Conservation (phyloP, 164 flowering plant genomes). For the Stephania yunnanensis region DNA sequence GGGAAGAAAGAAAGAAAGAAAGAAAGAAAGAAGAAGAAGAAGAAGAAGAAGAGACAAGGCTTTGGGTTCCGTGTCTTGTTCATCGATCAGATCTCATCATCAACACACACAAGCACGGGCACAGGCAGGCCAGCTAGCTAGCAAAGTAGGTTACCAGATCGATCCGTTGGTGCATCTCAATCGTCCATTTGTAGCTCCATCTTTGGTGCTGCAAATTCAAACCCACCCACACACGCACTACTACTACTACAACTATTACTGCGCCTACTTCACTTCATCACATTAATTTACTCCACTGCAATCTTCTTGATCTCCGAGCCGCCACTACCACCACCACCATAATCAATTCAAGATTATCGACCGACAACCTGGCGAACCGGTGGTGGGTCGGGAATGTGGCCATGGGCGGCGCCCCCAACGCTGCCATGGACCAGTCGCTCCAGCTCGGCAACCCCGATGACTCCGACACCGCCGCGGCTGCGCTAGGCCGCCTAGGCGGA, state of each 20-base stretch:
- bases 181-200: background rate
- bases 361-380: conserved; percentile 49
- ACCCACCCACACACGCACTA: no score
- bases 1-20: background rate
- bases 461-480: conserved; percentile 11
- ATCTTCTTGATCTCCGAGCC: no score
- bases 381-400: conserved; percentile 83
- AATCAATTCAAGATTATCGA: background rate
- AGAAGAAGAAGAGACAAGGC: conserved; percentile 21
- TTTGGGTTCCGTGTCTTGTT: conserved; percentile 22
- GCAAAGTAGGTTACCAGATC: background rate
- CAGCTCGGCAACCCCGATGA: conserved; percentile 46
- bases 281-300: no score
- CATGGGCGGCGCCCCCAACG: conserved; percentile 47
- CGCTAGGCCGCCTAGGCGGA: conserved; percentile 21
- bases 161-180: no score
- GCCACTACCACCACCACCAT: background rate
- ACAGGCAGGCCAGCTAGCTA: conserved; percentile 7
- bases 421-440: conserved; percentile 34
- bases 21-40: background rate
- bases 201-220: background rate
- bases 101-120: background rate
- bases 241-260: no score
- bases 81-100: conserved; percentile 1
- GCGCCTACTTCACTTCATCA: no score